Base-by-base conservation (phyloP, 352 stramenopile genomes). In the Blastocystis sp. region DNA sequence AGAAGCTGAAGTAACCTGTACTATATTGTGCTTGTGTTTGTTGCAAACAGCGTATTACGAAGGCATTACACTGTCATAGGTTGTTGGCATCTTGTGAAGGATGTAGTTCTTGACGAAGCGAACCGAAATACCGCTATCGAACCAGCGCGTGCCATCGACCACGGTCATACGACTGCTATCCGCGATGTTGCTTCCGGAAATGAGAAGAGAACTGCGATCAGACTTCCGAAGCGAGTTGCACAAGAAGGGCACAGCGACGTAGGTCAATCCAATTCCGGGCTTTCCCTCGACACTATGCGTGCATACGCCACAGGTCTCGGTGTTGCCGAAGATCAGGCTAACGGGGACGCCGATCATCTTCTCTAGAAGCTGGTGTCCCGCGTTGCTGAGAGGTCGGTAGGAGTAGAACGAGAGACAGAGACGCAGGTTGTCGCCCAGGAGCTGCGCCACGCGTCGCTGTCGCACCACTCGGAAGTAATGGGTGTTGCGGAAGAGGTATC, bases 1-100 rank as follows among this genome's bases (percentile, higher is more conserved):
- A 99, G 93, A 99, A 99, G 93, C 92, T 99, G 87, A 99, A 99
- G 92, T 98, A 98, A 95, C 40, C 54, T 8, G 29, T 63, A 42
- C 49, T 54, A 21, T 91, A 59, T 76, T 64, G 44, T 40, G 46
- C 40, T 76, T 32, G 6, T 61, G 29, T 86, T 59, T 86, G 32
- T 42, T 76, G 48, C 18, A 44, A 59, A 69, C 46, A 6, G 24
- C 4, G 18, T 64, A 32, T 81, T 69, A 72, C 51, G 48, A 6
- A 67, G 49, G 64, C 61, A 72, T 75, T n/a, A 51, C 64, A 59
- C 67, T 69, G 27, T 71, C 40, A 56, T 87, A 71, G n/a, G 85
- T 88, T 6, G 40, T 64, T 32, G 69, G 69, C 69, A 81, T 81
- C 48, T 81, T 81, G 29, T 81, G 69, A 29, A 81, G 40, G 29